A percentile compares a stretch with the other conserved stretches of the same genome.
phyloP scores from a whole-genome alignment of 208 protist species.

The Leishmania arabica region DNA sequence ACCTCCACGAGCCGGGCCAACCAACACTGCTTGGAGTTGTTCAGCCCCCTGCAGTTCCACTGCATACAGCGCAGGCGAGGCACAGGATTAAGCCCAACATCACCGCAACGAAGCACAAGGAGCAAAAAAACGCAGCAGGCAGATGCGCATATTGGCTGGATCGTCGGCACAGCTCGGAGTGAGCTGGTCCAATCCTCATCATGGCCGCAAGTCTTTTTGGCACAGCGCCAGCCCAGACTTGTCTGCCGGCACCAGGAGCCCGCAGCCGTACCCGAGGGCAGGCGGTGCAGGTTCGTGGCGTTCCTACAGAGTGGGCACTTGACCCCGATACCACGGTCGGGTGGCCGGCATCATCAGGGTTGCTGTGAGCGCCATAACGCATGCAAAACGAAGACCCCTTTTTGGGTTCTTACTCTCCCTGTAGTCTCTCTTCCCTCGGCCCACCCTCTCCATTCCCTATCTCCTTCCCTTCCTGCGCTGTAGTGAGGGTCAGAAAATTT shows the following conservation, averaged over 20 bases:
- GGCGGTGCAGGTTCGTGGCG: too few species aligned
- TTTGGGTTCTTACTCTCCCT: background rate
- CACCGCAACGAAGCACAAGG: background rate
- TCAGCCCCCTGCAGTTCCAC: background rate
- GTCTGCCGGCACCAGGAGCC: background rate
- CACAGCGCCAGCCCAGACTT: background rate
- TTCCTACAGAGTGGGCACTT: background rate
- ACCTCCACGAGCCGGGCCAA: background rate
- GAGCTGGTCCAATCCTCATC: background rate
- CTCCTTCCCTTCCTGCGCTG: background rate
- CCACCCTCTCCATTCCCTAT: background rate
- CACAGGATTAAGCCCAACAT: background rate
- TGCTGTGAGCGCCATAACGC: background rate
- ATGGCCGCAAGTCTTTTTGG: background rate
- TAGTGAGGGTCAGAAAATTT: background rate
- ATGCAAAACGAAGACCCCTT: background rate
- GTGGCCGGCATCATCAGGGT: background rate
- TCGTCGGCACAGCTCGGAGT: background rate
- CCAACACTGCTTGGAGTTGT: background rate
- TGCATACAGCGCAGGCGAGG: background rate
- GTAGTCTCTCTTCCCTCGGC: background rate
- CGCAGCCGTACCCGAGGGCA: too few species aligned
- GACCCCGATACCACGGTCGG: background rate
- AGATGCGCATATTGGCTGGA: background rate
- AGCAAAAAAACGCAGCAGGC: background rate